Base-by-base conservation (phyloP, 768 basidiomycete species). In the Podaxis rugospora region DNA sequence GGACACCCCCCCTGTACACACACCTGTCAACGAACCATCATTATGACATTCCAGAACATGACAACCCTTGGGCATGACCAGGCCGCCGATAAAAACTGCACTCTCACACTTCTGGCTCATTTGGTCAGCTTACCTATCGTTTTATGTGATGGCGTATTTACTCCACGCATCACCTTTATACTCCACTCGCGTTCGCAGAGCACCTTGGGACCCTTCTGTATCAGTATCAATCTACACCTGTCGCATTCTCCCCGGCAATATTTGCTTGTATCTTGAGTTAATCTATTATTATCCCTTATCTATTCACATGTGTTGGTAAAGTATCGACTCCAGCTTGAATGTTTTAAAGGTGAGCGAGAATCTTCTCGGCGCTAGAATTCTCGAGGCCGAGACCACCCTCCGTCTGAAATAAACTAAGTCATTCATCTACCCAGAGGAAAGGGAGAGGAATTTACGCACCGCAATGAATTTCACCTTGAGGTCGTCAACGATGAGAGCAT, bases 401-500 rank as follows among this genome's bases (percentile, higher is more conserved):
- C 53, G 74, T 76, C 85, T 82, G 66, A 16, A 55, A 9, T 5
- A 6, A 23, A 60, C 54, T 56, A 53, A n/a, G 65, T 7, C 16
- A 66, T 67, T 28, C 50, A 35, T 35, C 62, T 32, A 36, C 56
- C 7, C 46, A 44, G 35, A 44, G 57, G 18, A 11, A 46, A 53
- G 42, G 53, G 57, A 40, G 5, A 32, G 35, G 46, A 56, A 51
- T 14, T 25, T 28, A 73, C 80, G 54, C 64, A 85, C 88, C 68
- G 73, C 81, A 57, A 92, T 66, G 66, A 88, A 86, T 63, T 82
- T 83, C 66, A 93, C 83, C 63, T 85, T 82, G 56, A 90, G 80
- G 68, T 90, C 80, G 50, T 93, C 87, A 66, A 90, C 66, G 66
- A 90, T 73, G 59, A 90, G 64, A 28, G 84, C 87, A 63, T 84